Percentiles rank a stretch among this genome's conserved stretches.
phyloP scores from a whole-genome alignment of 2,329 filamentous ascomycete species.

The Calonectria pseudoturangicola region DNA sequence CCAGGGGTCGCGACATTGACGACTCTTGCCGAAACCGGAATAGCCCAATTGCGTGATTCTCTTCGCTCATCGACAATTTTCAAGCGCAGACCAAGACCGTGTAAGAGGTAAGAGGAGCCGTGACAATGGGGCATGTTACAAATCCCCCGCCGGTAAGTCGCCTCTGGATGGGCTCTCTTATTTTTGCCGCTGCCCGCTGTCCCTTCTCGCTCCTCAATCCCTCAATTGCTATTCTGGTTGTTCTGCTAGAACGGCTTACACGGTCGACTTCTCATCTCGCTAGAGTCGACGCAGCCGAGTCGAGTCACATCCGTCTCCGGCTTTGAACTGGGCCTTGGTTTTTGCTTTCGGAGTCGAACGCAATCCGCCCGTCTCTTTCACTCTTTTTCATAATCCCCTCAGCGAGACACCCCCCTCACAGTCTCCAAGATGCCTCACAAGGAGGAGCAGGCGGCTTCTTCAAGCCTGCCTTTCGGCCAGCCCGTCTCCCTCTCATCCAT shows the following conservation, averaged over 20 bases:
- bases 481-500: slow-evolving; percentile 76
- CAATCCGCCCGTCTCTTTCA: slow-evolving; percentile 30
- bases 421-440: slow-evolving; percentile 58
- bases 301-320: slow-evolving; percentile 4
- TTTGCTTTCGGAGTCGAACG: slow-evolving; percentile 38
- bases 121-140: slow-evolving; percentile 52
- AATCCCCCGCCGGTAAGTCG: slow-evolving; percentile 52
- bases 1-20: slow-evolving; percentile 51
- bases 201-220: slow-evolving; percentile 36
- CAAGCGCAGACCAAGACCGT: slow-evolving; percentile 48
- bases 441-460: slow-evolving; percentile 65
- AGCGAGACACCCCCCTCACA: slow-evolving; percentile 33
- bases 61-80: slow-evolving; percentile 61
- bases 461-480: slow-evolving; percentile 75
- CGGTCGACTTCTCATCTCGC: slow-evolving; percentile 7
- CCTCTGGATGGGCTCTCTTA: slow-evolving; percentile 46
- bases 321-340: slow-evolving; percentile 38
- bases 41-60: slow-evolving; percentile 65
- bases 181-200: slow-evolving; percentile 33
- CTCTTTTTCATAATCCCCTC: neutral
- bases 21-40: slow-evolving; percentile 57
- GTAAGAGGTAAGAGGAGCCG: slow-evolving; percentile 40
- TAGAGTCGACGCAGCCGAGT: slow-evolving; percentile 30
- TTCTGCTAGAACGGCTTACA: slow-evolving; percentile 48
- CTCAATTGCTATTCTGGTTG: slow-evolving; percentile 40